These are phyloP conservation scores for Chenopodium album DNA, from an alignment of 148 eudicot species.

Conservation along the genomic window DNA sequence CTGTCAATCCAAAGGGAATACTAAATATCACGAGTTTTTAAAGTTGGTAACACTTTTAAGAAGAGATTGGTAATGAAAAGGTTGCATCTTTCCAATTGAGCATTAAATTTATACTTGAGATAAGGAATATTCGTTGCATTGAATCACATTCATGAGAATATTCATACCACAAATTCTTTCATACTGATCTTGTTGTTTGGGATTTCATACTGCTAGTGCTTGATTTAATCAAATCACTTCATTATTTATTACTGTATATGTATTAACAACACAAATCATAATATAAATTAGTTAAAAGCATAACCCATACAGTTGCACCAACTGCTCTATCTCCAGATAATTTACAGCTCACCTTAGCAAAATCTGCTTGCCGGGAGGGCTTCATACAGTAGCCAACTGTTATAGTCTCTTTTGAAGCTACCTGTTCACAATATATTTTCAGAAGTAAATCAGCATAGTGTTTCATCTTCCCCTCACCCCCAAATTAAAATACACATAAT, in stretches of 20 bases:
- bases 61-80: background rate
- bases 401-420: conserved; percentile 35
- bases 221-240: too few species aligned
- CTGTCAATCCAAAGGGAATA: too few species aligned
- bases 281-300: background rate
- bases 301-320: background rate
- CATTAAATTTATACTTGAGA: background rate
- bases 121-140: background rate
- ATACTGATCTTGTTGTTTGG: background rate
- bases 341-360: conserved; percentile 70
- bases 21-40: too few species aligned
- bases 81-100: background rate
- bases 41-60: background rate
- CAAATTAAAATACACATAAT: conserved; percentile 7
- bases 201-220: background rate
- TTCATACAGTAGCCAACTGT: conserved; percentile 86
- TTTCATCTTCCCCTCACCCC: background rate
- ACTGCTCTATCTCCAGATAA: background rate
- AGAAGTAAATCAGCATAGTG: conserved; percentile 9
- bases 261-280: background rate
- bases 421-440: conserved; percentile 38
- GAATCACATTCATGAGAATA: background rate
- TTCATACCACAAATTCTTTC: background rate
- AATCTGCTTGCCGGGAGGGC: conserved; percentile 90
- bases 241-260: too few species aligned